Conservation (phyloP, 2,329 filamentous ascomycete species). For the Zymoseptoria tritici region DNA sequence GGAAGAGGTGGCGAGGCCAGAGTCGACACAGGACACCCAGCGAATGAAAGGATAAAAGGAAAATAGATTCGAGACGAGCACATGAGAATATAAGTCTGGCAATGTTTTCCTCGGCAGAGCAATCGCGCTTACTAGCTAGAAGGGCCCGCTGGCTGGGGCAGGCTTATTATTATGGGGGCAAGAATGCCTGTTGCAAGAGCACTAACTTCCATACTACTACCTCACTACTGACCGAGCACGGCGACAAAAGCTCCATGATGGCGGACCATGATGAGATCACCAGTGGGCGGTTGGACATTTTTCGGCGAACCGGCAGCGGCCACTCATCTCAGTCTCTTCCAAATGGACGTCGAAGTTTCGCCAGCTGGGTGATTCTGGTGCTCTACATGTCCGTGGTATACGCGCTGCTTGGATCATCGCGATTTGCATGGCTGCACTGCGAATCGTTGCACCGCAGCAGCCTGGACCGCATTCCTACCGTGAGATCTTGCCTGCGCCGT, state of each 20-base stretch:
- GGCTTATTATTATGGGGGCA: conserved; percentile 12
- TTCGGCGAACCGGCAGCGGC: neutral
- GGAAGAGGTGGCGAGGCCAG: conserved; percentile 20
- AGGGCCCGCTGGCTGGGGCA: conserved; percentile 16
- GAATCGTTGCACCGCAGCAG: neutral
- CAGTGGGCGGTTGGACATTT: neutral
- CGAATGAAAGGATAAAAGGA: conserved; percentile 16
- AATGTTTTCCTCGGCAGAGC: conserved; percentile 25
- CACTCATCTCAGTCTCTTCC: neutral
- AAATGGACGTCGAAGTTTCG: neutral
- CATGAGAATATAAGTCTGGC: conserved; percentile 25
- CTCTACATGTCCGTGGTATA: no score
- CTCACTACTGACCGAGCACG: neutral
- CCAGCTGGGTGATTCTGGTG: neutral
- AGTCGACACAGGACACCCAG: conserved; percentile 24
- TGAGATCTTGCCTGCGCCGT: neutral
- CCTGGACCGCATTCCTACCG: neutral
- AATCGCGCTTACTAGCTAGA: conserved; percentile 27
- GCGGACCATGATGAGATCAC: conserved; percentile 10
- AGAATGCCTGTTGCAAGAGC: conserved; percentile 3
- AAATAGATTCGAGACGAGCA: conserved; percentile 20
- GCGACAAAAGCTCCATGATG: neutral
- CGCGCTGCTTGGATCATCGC: neutral
- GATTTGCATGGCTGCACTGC: neutral
- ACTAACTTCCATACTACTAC: neutral